A percentile compares a stretch with the other conserved stretches of the same genome.
These are phyloP conservation scores for Peribolospora baueri DNA, from an alignment of 768 basidiomycete species.

Conservation along the genomic window DNA sequence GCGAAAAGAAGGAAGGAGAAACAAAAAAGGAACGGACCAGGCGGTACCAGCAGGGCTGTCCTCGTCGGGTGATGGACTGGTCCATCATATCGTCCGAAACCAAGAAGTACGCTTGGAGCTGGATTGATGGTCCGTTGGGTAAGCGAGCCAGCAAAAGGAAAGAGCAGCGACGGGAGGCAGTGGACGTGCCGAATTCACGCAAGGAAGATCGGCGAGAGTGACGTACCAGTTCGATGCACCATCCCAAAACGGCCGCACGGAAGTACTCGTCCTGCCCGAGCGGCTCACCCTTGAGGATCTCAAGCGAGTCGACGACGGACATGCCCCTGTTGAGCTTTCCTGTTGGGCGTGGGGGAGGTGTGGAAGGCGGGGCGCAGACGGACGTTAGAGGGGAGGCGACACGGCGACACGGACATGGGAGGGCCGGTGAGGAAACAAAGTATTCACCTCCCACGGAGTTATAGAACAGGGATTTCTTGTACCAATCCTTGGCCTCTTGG, in stretches of 20 bases:
- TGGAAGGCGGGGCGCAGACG: neutral
- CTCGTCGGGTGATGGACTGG: slow-evolving; percentile 66
- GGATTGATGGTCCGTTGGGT: neutral
- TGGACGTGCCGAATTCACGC: neutral
- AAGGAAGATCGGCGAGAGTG: neutral
- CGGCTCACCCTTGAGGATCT: slow-evolving; percentile 50
- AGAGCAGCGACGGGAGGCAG: neutral
- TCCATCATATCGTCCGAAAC: slow-evolving; percentile 98
- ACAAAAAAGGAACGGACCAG: slow-evolving; percentile 19
- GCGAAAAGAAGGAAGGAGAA: neutral
- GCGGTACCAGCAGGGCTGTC: slow-evolving; percentile 86
- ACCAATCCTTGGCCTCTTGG: slow-evolving; percentile 62
- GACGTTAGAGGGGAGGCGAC: neutral
- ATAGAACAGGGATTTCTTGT: slow-evolving; percentile 26
- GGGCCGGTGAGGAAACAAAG: neutral
- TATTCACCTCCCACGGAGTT: neutral
- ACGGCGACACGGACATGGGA: slow-evolving; percentile 7
- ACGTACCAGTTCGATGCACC: slow-evolving; percentile 83
- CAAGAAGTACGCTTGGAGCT: slow-evolving; percentile 96
- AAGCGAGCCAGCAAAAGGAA: neutral
- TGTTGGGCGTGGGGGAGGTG: neutral
- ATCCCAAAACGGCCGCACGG: slow-evolving; percentile 67
- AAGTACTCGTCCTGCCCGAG: slow-evolving; percentile 66
- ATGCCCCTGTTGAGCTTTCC: slow-evolving; percentile 94
- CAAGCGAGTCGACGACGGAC: slow-evolving; percentile 76